Evolutionary conservation across 345 rosid species (phyloP), one percentile per base, ranked within the genome.

Genomic region (Syzygium jambos): DNA sequence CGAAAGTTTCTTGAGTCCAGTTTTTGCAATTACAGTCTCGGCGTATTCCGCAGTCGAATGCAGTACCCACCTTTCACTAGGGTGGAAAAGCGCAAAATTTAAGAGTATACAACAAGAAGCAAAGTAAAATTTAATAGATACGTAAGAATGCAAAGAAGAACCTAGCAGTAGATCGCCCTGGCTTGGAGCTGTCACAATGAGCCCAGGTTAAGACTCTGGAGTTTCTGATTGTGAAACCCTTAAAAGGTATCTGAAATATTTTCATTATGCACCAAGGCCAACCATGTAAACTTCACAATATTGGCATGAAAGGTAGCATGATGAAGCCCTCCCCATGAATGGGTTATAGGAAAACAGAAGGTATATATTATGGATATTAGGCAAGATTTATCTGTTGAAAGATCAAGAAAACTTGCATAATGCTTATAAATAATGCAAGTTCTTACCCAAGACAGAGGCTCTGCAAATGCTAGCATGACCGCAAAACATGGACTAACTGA

Each of bases 31-130:
- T 83, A 95, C 84, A 51, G 88, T 89, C 82, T 87, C 91, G 46
- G 97, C 96, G 87, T 95, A 95, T 80, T 92, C 93, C 85, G 77
- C 89, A 13, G 96, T 95, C 38, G 97, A 96, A 93, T 93, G 98
- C 89, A 96, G 86, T 84, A 95, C 93, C 99, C 99, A 96, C 77
- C 95, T 91, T 92, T 96, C 99, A 86, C 99, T 95, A 84, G 46
- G 46, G 46, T 65, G 55, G 49, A 85, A 63, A 63, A 78, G 25
- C 52, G 63, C 51, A n/a, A 55, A 59, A 34, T 84, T 63, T n/a
- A 83, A 27, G 63, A 11, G 19, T 49, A 46, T 19, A 34, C 78
- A 46, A 14, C 80, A 84, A 29, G 54, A 84, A 41, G 23, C 63
- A 84, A 52, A 84, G 34, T 53, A 52, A 2, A 84, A 84, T 21